Percentiles rank a stretch among this genome's conserved stretches.
Evolutionary conservation across 176 grass and related monocot species (phyloP).

Genomic region (Phyllostachys edulis): DNA sequence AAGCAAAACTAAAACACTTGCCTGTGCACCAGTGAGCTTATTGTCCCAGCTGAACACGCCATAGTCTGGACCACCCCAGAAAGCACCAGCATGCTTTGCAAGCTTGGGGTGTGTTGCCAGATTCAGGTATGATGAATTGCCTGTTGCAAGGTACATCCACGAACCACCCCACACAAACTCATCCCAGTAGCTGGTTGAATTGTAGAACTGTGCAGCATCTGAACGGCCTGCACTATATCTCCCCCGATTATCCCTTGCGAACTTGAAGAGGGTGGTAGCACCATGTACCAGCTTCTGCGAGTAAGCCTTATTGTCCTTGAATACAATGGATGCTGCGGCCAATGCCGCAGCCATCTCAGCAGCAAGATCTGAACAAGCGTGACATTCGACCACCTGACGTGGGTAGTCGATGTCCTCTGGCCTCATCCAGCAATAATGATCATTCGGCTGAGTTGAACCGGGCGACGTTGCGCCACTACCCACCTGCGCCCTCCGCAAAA

Average conservation of each 20-base stretch:
- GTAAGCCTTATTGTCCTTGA: slow-evolving; percentile 90
- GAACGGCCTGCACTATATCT: slow-evolving; percentile 52
- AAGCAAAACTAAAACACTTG: slow-evolving; percentile 24
- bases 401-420: slow-evolving; percentile 91
- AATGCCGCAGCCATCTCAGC: slow-evolving; percentile 86
- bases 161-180: slow-evolving; percentile 87
- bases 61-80: slow-evolving; percentile 68
- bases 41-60: slow-evolving; percentile 98
- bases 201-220: slow-evolving; percentile 76
- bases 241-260: slow-evolving; percentile 62
- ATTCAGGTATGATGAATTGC: slow-evolving; percentile 75
- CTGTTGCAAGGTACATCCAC: slow-evolving; percentile 94
- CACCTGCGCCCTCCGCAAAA: slow-evolving; percentile 49
- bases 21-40: slow-evolving; percentile 91
- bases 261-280: slow-evolving; percentile 77
- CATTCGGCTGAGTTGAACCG: slow-evolving; percentile 66
- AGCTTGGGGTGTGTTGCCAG: slow-evolving; percentile 59
- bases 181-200: slow-evolving; percentile 92
- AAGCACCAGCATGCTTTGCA: slow-evolving; percentile 77
- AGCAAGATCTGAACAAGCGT: slow-evolving; percentile 72
- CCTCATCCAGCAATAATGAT: slow-evolving; percentile 92
- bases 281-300: slow-evolving; percentile 91
- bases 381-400: slow-evolving; percentile 62
- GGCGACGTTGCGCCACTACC: slow-evolving; percentile 46
- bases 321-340: slow-evolving; percentile 90